These are phyloP conservation scores for Cardiospermum halicacabum DNA, from an alignment of 345 rosid genomes.

Conservation along the genomic window DNA sequence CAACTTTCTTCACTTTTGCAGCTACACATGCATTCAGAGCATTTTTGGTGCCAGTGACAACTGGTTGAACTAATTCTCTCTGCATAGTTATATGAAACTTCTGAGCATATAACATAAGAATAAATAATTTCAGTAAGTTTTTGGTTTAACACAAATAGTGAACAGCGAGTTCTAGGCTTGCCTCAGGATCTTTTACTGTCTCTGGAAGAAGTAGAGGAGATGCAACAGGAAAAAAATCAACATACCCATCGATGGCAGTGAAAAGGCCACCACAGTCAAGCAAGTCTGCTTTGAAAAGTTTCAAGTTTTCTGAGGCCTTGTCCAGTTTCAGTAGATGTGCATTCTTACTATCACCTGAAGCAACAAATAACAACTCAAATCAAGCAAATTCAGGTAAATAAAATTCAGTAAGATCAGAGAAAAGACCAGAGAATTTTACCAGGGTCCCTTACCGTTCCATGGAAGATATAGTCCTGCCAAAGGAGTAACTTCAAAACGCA, in stretches of 20 bases:
- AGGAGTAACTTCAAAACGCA: slow-evolving; percentile 56
- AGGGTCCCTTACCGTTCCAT: slow-evolving; percentile 61
- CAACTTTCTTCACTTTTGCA: slow-evolving; percentile 44
- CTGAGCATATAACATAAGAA: too few relatives aligned
- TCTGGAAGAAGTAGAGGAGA: slow-evolving; percentile 46
- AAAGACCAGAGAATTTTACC: slow-evolving; percentile 27
- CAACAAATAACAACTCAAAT: slow-evolving; percentile 26
- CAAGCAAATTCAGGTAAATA: slow-evolving; percentile 6
- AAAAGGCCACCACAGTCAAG: slow-evolving; percentile 41
- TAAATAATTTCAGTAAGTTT: too few relatives aligned
- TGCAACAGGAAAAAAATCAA: slow-evolving; percentile 69
- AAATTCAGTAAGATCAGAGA: slow-evolving; percentile 33
- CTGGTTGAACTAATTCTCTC: slow-evolving; percentile 44
- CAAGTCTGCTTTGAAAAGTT: slow-evolving; percentile 61
- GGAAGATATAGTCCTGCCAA: slow-evolving; percentile 41
- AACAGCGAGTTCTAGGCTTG: too few relatives aligned
- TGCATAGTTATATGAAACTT: too few relatives aligned
- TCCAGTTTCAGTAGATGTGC: slow-evolving; percentile 45
- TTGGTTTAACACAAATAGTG: too few relatives aligned
- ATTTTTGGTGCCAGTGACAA: slow-evolving; percentile 37
- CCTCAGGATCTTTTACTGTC: slow-evolving; percentile 40
- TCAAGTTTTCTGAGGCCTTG: slow-evolving; percentile 51
- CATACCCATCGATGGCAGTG: slow-evolving; percentile 49
- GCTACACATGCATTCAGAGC: slow-evolving; percentile 41
- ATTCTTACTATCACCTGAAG: slow-evolving; percentile 45